phyloP scores from a whole-genome alignment of 805 yeast genomes.

The Metschnikowia gelsemii region DNA sequence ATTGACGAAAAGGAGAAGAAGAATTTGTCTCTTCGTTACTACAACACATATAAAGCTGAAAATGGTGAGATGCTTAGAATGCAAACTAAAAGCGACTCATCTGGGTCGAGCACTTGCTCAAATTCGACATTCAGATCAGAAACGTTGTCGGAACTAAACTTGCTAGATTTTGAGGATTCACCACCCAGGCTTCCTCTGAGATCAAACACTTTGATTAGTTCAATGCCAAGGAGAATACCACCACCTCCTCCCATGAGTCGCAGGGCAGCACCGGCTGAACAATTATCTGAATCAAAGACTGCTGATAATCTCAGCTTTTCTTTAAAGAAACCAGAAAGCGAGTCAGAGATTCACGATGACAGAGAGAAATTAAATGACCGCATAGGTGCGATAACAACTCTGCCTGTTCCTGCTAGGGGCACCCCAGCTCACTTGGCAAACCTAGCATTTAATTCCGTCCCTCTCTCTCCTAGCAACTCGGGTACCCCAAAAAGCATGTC shows the following conservation, averaged over 20 bases:
- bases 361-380: constrained; percentile 4
- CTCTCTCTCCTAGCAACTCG: constrained; percentile 39
- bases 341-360: neutral
- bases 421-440: constrained; percentile 14
- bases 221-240: constrained; percentile 29
- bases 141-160: constrained; percentile 36
- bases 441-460: constrained; percentile 38
- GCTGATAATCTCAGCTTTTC: constrained; percentile 2
- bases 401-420: constrained; percentile 12
- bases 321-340: neutral
- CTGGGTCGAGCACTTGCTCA: constrained; percentile 10
- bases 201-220: constrained; percentile 11
- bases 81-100: constrained; percentile 10
- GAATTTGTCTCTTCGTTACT: constrained; percentile 28
- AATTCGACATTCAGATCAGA: constrained; percentile 25
- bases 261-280: constrained; percentile 3
- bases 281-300: neutral
- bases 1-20: constrained; percentile 48
- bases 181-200: constrained; percentile 27
- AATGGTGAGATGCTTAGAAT: constrained; percentile 21
- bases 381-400: constrained; percentile 9
- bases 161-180: constrained; percentile 30
- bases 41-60: constrained; percentile 31
- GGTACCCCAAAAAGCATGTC: constrained; percentile 24
- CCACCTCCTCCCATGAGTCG: constrained; percentile 33